Evolutionary conservation across 495 filamentous ascomycete species (phyloP).

Genomic region (Hypoxylon rickii): DNA sequence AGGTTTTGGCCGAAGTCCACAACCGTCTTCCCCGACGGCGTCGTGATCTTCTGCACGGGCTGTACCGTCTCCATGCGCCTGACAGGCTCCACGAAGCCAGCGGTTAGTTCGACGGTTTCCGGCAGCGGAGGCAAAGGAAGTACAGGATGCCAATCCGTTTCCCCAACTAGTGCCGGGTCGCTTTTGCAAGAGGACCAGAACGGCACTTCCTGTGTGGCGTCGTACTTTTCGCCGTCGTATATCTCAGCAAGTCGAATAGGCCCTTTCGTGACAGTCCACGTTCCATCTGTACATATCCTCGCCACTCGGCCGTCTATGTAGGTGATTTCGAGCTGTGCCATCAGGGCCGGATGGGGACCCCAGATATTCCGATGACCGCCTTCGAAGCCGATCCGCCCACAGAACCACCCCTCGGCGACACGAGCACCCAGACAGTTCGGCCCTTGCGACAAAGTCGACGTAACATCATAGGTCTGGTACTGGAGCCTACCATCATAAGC

Average conservation of each 20-base stretch:
- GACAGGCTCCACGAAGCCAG: slow-evolving; percentile 39
- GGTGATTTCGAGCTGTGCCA: slow-evolving; percentile 50
- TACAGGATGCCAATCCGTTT: not conserved
- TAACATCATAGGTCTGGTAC: slow-evolving; percentile 54
- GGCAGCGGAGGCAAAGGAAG: slow-evolving; percentile 20
- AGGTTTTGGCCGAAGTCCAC: slow-evolving; percentile 59
- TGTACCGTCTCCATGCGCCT: slow-evolving; percentile 32
- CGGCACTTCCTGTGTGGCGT: slow-evolving; percentile 42
- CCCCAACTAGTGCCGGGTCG: too few species aligned
- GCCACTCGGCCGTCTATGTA: slow-evolving; percentile 27
- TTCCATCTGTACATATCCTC: slow-evolving; percentile 37
- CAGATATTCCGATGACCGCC: slow-evolving; percentile 45
- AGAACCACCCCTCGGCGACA: slow-evolving; percentile 57
- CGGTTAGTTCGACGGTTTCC: slow-evolving; percentile 23
- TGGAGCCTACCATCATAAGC: slow-evolving; percentile 51
- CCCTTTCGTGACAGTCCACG: slow-evolving; percentile 43
- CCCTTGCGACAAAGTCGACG: slow-evolving; percentile 33
- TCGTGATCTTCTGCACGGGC: slow-evolving; percentile 42
- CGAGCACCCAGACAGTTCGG: slow-evolving; percentile 48
- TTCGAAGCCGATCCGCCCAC: slow-evolving; percentile 46
- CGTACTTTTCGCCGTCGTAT: slow-evolving; percentile 55
- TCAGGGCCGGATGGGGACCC: slow-evolving; percentile 44
- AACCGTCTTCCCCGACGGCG: slow-evolving; percentile 45
- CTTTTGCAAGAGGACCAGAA: slow-evolving; percentile 8
- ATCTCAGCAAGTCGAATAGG: slow-evolving; percentile 48